Percentiles rank a stretch among this genome's conserved stretches.
Evolutionary conservation across 2,329 filamentous ascomycete species (phyloP).

Genomic region (Colletotrichum brevisporum): DNA sequence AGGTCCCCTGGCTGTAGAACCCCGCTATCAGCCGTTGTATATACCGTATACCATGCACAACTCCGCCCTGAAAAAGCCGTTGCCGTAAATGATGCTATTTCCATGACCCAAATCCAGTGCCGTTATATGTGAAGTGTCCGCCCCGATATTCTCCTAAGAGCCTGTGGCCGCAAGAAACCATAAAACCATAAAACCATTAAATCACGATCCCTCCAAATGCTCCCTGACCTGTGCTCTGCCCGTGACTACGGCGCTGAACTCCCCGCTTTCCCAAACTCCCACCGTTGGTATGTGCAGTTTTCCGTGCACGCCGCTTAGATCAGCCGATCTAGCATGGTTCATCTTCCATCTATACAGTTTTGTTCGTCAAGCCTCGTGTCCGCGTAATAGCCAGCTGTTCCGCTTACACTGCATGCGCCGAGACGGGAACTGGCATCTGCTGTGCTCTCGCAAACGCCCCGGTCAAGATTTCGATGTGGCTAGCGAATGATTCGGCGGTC

Average conservation of each 20-base stretch:
- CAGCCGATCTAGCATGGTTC: neutral
- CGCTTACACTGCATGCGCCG: constrained; percentile 33
- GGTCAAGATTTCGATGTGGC: constrained; percentile 62
- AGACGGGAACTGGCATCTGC: constrained; percentile 44
- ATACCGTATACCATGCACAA: constrained; percentile 20
- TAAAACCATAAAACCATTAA: neutral
- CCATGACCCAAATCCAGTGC: neutral
- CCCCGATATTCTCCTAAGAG: neutral
- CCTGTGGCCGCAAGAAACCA: constrained; percentile 12
- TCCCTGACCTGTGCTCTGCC: constrained; percentile 10
- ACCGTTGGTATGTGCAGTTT: constrained; percentile 2
- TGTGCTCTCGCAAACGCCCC: constrained; percentile 54
- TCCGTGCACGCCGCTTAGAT: neutral
- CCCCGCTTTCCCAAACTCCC: constrained; percentile 14
- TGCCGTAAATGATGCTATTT: constrained; percentile 19
- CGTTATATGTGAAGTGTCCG: constrained; percentile 20
- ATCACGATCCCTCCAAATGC: constrained; percentile 5
- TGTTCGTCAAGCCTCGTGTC: constrained; percentile 10
- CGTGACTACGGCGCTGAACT: constrained; percentile 12
- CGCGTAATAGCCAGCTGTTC: constrained; percentile 32
- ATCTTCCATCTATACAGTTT: constrained; percentile 5
- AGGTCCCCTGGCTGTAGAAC: constrained; percentile 38
- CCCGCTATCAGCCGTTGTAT: constrained; percentile 35
- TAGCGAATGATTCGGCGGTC: constrained; percentile 52
- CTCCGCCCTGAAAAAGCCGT: constrained; percentile 12